phyloP scores from a whole-genome alignment of 306 rosid genomes.

The Trifolium repens region DNA sequence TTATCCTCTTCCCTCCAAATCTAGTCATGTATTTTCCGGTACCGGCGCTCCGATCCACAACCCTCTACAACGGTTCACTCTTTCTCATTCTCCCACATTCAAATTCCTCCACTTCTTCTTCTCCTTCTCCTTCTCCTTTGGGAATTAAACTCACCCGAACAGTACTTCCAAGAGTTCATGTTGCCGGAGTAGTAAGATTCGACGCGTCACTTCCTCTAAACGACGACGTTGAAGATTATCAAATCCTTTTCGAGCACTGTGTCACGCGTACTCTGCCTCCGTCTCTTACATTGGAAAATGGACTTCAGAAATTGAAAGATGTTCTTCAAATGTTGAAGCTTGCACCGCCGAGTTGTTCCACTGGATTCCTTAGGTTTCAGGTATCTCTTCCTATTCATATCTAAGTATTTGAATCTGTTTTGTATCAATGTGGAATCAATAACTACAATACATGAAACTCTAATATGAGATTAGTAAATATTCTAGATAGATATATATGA shows the following conservation, averaged over 20 bases:
- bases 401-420: too few species aligned
- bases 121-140: neutral
- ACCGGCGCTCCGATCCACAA: neutral
- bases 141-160: neutral
- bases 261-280: conserved; percentile 70
- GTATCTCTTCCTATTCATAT: conserved; percentile 38
- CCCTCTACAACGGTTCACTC: conserved; percentile 1
- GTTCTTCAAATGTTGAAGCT: conserved; percentile 63
- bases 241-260: conserved; percentile 69
- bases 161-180: conserved; percentile 4
- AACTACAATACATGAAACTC: neutral
- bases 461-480: too few species aligned
- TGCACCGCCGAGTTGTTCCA: conserved; percentile 55
- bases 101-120: conserved; percentile 11
- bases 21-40: neutral
- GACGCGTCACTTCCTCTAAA: conserved; percentile 44
- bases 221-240: conserved; percentile 49
- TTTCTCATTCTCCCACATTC: conserved; percentile 1
- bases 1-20: neutral
- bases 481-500: too few species aligned
- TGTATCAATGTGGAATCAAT: neutral
- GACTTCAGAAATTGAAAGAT: conserved; percentile 64
- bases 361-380: conserved; percentile 82
- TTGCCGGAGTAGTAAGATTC: conserved; percentile 43
- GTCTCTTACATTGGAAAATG: conserved; percentile 76